These are phyloP conservation scores for Vanderwaltozyma yarrowii DNA, from an alignment of 805 yeast species.

Conservation along the genomic window DNA sequence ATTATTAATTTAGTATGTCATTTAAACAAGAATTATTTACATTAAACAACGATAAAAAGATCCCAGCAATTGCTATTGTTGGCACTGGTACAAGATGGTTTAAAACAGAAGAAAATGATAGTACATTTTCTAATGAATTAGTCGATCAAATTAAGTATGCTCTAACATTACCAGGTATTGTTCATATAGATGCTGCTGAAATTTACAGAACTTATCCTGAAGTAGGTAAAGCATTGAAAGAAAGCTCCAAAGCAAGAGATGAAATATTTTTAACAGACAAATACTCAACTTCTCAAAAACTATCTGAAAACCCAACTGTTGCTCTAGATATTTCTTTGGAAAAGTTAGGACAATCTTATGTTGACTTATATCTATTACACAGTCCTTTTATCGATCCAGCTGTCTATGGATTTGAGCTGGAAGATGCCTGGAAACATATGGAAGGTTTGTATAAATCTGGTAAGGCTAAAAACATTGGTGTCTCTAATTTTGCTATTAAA, in stretches of 20 bases:
- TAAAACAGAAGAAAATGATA: constrained; percentile 20
- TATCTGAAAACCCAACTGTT: constrained; percentile 32
- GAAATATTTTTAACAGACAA: constrained; percentile 48
- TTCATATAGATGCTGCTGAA: constrained; percentile 53
- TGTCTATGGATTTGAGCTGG: constrained; percentile 32
- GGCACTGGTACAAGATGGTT: constrained; percentile 58
- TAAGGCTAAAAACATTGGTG: constrained; percentile 47
- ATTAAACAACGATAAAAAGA: constrained; percentile 30
- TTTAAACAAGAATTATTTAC: constrained; percentile 21
- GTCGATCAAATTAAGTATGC: constrained; percentile 27
- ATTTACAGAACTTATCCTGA: constrained; percentile 45
- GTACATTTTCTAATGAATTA: constrained; percentile 24
- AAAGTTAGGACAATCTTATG: constrained; percentile 34
- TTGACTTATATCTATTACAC: constrained; percentile 45
- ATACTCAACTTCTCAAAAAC: constrained; percentile 24
- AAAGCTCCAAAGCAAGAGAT: constrained; percentile 35
- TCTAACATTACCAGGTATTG: constrained; percentile 36
- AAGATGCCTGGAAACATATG: constrained; percentile 43
- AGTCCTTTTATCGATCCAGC: constrained; percentile 31
- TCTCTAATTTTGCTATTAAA: constrained; percentile 45
- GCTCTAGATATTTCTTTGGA: constrained; percentile 33
- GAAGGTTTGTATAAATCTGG: constrained; percentile 44
- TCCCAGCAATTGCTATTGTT: constrained; percentile 40
- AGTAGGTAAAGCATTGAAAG: constrained; percentile 38
- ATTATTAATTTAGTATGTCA: too few relatives aligned